Evolutionary conservation across 176 grass and related monocot species (phyloP).

Genomic region (Oryza nivara): DNA sequence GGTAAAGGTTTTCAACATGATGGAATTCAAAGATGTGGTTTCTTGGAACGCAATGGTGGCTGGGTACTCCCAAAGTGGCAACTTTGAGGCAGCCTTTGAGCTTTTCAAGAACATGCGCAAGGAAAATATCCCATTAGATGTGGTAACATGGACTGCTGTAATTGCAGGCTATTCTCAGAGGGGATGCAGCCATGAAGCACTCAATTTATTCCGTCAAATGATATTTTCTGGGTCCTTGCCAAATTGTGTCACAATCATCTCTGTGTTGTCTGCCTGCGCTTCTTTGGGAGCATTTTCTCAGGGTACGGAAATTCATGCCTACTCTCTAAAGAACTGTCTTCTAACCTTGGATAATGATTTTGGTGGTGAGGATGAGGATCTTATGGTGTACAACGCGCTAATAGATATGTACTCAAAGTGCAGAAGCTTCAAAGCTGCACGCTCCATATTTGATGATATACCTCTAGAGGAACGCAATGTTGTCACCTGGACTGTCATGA

Average conservation of each 20-base stretch:
- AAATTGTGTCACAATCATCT: constrained; percentile 81
- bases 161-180: constrained; percentile 84
- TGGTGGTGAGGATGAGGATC: constrained; percentile 54
- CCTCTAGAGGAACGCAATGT: constrained; percentile 60
- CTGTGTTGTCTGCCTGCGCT: constrained; percentile 80
- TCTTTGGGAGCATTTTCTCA: constrained; percentile 71
- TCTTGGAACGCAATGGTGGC: constrained; percentile 82
- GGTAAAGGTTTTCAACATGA: constrained; percentile 66
- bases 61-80: constrained; percentile 77
- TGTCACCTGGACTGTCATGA: constrained; percentile 95
- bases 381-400: constrained; percentile 77
- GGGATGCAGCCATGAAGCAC: constrained; percentile 64
- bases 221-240: constrained; percentile 57
- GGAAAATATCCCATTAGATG: constrained; percentile 63
- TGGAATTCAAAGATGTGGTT: constrained; percentile 73
- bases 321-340: constrained; percentile 73
- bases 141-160: constrained; percentile 82
- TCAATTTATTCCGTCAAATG: constrained; percentile 70
- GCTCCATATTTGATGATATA: constrained; percentile 69
- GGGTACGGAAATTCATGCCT: constrained; percentile 82
- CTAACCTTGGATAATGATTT: constrained; percentile 45
- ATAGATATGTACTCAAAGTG: constrained; percentile 99
- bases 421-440: constrained; percentile 58
- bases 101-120: constrained; percentile 71
- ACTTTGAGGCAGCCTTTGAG: constrained; percentile 69